Evolutionary conservation across 345 rosid species (phyloP).

Genomic region (Ceriops zippeliana): DNA sequence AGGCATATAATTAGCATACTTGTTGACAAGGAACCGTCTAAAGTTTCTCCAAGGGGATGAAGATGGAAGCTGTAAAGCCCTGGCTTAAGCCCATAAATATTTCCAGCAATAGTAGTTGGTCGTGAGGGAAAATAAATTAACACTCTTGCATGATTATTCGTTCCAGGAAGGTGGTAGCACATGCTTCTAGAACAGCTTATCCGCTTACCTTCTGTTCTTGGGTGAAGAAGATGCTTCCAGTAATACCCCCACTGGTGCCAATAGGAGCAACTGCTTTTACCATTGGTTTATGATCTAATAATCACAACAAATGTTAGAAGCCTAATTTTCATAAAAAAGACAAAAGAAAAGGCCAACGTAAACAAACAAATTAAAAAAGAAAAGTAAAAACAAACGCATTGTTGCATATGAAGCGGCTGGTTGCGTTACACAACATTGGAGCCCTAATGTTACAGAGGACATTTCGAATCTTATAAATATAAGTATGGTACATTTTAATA

Average conservation of each 20-base stretch:
- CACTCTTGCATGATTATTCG: background rate
- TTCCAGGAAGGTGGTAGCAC: background rate
- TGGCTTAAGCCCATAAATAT: conserved; percentile 79
- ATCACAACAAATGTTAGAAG: conserved; percentile 8
- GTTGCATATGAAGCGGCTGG: too few species aligned
- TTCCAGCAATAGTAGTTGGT: conserved; percentile 75
- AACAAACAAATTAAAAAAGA: background rate
- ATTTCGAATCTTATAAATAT: too few species aligned
- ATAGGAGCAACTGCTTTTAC: conserved; percentile 84
- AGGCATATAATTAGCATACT: conserved; percentile 37
- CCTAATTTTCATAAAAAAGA: background rate
- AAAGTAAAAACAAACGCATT: background rate
- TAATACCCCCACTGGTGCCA: conserved; percentile 66
- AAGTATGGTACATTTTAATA: too few species aligned
- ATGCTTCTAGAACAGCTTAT: background rate
- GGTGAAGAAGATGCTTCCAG: conserved; percentile 67
- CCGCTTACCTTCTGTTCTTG: conserved; percentile 71
- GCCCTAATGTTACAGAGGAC: too few species aligned
- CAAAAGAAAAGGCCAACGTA: background rate
- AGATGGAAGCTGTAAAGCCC: conserved; percentile 97
- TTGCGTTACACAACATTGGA: too few species aligned
- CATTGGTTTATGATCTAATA: conserved; percentile 82
- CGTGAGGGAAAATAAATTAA: conserved; percentile 28
- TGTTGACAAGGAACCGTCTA: conserved; percentile 99
- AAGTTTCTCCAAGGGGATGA: conserved; percentile 96